phyloP scores from a whole-genome alignment of 2,329 filamentous ascomycete genomes.

The Xylariaceae sp. region DNA sequence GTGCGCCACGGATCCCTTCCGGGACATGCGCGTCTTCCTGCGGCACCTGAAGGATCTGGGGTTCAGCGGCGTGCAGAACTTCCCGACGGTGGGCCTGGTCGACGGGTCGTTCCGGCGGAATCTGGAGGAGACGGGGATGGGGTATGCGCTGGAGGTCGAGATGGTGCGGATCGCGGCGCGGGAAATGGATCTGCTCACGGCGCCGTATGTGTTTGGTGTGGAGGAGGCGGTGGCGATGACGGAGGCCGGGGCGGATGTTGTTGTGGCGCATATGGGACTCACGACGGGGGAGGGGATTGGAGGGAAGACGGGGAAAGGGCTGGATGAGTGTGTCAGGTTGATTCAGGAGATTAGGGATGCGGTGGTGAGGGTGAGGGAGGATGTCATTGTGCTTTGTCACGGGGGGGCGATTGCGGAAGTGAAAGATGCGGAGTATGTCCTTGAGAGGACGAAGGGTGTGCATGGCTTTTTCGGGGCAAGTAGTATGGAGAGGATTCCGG shows the following conservation, averaged over 20 bases:
- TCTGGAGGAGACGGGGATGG: slow-evolving; percentile 68
- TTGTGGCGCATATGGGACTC: slow-evolving; percentile 64
- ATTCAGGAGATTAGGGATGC: slow-evolving; percentile 61
- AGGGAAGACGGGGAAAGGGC: slow-evolving; percentile 51
- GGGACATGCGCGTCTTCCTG: slow-evolving; percentile 56
- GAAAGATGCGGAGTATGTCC: slow-evolving; percentile 57
- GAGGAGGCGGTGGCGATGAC: slow-evolving; percentile 59
- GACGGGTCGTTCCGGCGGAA: slow-evolving; percentile 61
- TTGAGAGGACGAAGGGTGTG: slow-evolving; percentile 55
- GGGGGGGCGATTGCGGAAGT: slow-evolving; percentile 62
- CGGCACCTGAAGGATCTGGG: slow-evolving; percentile 54
- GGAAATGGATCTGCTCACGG: slow-evolving; percentile 56
- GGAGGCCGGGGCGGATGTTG: slow-evolving; percentile 57
- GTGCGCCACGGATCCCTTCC: slow-evolving; percentile 65
- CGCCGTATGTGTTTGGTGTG: slow-evolving; percentile 63
- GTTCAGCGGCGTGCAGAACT: slow-evolving; percentile 67
- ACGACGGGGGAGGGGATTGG: slow-evolving; percentile 62
- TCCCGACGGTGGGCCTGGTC: slow-evolving; percentile 66
- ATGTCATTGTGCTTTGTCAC: slow-evolving; percentile 64
- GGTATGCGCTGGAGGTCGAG: slow-evolving; percentile 60
- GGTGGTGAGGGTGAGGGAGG: slow-evolving; percentile 47
- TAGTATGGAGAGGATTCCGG: slow-evolving; percentile 63
- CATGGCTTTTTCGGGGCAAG: slow-evolving; percentile 69
- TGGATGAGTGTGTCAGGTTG: slow-evolving; percentile 58
- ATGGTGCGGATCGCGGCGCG: slow-evolving; percentile 54